Evolutionary conservation across 768 basidiomycete genomes (phyloP), one percentile per base, ranked within the genome.

Genomic region (Lanmaoa pseudosensibilis): DNA sequence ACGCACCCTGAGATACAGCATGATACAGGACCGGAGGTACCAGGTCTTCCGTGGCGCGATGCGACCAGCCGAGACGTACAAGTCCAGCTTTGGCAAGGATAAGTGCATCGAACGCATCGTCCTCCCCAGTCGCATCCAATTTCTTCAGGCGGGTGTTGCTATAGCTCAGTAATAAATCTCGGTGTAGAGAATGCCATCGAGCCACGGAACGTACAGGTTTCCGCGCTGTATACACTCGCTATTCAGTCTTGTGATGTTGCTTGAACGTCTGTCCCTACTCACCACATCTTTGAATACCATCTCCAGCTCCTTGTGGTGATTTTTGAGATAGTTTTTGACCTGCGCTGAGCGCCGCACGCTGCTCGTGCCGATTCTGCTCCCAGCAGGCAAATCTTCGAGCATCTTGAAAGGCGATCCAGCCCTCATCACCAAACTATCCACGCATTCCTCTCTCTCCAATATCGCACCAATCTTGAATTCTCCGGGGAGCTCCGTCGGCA

Each of bases 1-100:
- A 77, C 15, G 95, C 94, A 30, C 94, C 97, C 74, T 98, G 97
- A 4, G 94, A 93, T 54, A 98, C 96, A 10, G 97, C 95, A 61
- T 92, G 81, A 69, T 86, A 89, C 18, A 95, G 77, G 15, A 82
- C 79, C 3, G 95, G 94, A 2, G 93, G 83, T 2, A 69, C 66
- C 56, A 98, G 71, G 64, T 92, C 85, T 37, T 83, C 65, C 4
- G 92, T 90, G 60, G 92, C 83, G 50, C 96, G 89, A 67, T 84
- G 74, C 12, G 79, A 81, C 79, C 84, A 81, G 38, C 85, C 88
- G 21, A 92, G 74, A 34, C 97, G 91, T 13, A 92, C 79, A 40
- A 99, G 81, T 9, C 97, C 97, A 2, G 97, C 92, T 67, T 89
- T 89, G 19, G 97, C 97, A 54, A 99, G 91, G 69, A 98, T 86